Percentiles rank a stretch among this genome's conserved stretches.
These are phyloP conservation scores for Pyronema domesticum DNA, from an alignment of 495 filamentous ascomycete species.

Conservation along the genomic window DNA sequence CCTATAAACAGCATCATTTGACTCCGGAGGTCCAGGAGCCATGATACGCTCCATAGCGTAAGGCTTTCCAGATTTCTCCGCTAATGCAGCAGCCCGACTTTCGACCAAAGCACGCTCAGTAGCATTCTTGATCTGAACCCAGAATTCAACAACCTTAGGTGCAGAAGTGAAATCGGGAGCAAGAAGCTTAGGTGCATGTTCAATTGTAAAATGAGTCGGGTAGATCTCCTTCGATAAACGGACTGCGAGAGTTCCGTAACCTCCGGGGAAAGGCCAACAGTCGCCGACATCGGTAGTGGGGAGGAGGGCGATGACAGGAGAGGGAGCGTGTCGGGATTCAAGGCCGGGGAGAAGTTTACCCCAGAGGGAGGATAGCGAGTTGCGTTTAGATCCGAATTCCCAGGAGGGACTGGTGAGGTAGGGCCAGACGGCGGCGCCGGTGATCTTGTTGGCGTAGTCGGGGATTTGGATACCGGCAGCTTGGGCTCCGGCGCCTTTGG, in stretches of 20 bases:
- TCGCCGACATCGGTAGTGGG: slow-evolving; percentile 45
- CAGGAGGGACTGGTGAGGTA: slow-evolving; percentile 19
- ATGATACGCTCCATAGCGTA: background rate
- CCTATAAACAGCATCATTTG: background rate
- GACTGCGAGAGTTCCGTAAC: slow-evolving; percentile 28
- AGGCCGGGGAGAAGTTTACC: slow-evolving; percentile 6
- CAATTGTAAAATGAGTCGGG: slow-evolving; percentile 40
- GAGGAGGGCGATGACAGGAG: slow-evolving; percentile 31
- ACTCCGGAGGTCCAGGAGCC: background rate
- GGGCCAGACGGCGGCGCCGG: slow-evolving; percentile 14
- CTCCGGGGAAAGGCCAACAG: slow-evolving; percentile 43
- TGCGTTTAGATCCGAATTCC: background rate
- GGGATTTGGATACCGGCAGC: slow-evolving; percentile 4
- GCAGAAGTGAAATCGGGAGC: slow-evolving; percentile 37
- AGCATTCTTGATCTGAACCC: slow-evolving; percentile 30
- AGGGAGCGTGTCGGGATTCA: slow-evolving; percentile 22
- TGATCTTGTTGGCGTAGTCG: slow-evolving; percentile 18
- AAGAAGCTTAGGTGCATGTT: slow-evolving; percentile 39
- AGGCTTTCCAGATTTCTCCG: background rate
- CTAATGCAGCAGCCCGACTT: background rate
- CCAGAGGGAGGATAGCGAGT: background rate
- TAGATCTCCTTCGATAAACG: slow-evolving; percentile 31
- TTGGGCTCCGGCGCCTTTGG: background rate
- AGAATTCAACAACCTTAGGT: slow-evolving; percentile 44
- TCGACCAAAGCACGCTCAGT: slow-evolving; percentile 1